Base-by-base conservation (phyloP, 2,329 filamentous ascomycete species). In the Hortaea werneckii region DNA sequence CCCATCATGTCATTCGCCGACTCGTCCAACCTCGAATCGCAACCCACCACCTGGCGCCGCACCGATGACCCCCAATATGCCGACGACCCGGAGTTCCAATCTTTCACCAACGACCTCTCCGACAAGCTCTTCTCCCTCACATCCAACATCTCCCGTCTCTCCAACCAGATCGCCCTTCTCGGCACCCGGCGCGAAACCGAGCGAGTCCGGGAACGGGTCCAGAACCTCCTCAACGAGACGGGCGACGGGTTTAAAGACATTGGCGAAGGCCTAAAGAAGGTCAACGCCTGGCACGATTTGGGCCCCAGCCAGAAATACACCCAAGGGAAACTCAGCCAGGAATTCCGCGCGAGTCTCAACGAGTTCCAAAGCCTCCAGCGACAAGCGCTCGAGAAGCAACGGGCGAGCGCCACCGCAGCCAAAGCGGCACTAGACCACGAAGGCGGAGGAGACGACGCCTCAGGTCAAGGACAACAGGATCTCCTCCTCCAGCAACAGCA, bases 321-420 rank as follows among this genome's bases (percentile, higher is more conserved):
- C 20, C 90, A 95, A 61, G 86, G 90, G 57, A 96, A 96, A 66
- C 77, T 98, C 30, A 90, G 87, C 51, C 85, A 87, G 61, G 89
- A 96, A 65, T 95, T 96, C 72, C 85, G 89, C 62, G 78, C 85
- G 32, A 85, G 86, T 41, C 79, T 96, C 48, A 80, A 83, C 56
- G 89, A 95, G 58, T 98, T 98, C 68, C 90, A 96, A 69, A 76
- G 76, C 45, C 79, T 96, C n/a, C 92, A 96, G 68, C 81, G 88
- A 50, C 79, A 80, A 54, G 89, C 90, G 7, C 77, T 96, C 50
- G 90, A 96, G 65, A 95, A 95, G 64, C 85, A 96, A 66, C 83
- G 89, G 50, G 85, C 87, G 32, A 90, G 87, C 28, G 82, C 92
- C 26, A 80, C 80, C 11, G 88, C 89, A 30, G 87, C 87, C 30